Evolutionary conservation across 2,329 filamentous ascomycete species (phyloP).

Genomic region (Paracamarosporium sp.): DNA sequence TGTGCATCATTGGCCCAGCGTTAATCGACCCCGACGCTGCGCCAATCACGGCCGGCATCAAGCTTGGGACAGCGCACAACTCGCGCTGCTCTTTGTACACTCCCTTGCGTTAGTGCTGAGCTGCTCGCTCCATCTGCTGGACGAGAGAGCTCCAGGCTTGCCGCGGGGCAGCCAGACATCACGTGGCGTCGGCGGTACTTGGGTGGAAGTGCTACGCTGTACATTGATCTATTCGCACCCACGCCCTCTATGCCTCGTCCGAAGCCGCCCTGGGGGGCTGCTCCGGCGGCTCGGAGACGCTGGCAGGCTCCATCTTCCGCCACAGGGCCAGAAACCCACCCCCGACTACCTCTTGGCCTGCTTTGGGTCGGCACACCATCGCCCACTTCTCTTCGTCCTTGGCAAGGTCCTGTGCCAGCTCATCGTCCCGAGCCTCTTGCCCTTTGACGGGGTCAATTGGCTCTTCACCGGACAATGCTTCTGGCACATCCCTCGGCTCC

Average conservation of each 20-base stretch:
- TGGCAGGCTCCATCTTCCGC: constrained; percentile 38
- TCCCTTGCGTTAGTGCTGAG: constrained; percentile 14
- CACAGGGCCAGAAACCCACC: constrained; percentile 47
- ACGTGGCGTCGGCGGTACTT: constrained; percentile 5
- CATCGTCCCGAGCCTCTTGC: constrained; percentile 34
- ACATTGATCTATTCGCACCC: background rate
- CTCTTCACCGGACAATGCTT: constrained; percentile 11
- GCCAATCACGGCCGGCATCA: constrained; percentile 9
- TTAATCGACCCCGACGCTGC: background rate
- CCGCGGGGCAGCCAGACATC: constrained; percentile 49
- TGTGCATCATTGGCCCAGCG: background rate
- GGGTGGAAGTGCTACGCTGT: background rate
- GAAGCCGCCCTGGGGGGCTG: background rate
- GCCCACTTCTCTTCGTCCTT: constrained; percentile 40
- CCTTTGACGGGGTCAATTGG: constrained; percentile 23
- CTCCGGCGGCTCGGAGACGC: background rate
- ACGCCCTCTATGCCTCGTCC: background rate
- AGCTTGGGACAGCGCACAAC: constrained; percentile 10
- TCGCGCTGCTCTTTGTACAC: constrained; percentile 9
- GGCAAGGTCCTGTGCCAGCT: constrained; percentile 32
- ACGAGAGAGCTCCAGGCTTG: constrained; percentile 11
- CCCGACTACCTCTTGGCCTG: constrained; percentile 40
- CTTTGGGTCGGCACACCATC: constrained; percentile 48
- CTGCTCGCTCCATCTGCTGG: constrained; percentile 7
- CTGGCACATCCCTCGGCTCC: constrained; percentile 19